phyloP scores from a whole-genome alignment of 257 asterid genomes.

The Pogostemon cablin region DNA sequence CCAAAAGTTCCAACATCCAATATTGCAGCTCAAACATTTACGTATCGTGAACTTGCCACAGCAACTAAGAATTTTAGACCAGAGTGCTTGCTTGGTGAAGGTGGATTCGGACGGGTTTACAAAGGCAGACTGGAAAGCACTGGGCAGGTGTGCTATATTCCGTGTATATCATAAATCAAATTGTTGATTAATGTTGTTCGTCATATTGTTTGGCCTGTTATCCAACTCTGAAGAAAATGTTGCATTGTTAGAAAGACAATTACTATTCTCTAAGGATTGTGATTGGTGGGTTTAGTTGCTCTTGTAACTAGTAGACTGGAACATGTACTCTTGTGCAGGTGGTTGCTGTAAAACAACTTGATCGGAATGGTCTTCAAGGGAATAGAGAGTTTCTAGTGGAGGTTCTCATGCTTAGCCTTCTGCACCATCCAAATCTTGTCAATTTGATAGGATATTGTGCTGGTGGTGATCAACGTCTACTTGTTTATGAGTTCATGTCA shows the following conservation, averaged over 20 bases:
- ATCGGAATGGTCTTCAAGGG: constrained; percentile 94
- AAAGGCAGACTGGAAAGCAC: constrained; percentile 84
- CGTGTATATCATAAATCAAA: constrained; percentile 7
- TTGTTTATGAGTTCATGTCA: constrained; percentile 93
- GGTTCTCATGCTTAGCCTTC: constrained; percentile 99
- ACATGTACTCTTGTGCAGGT: constrained; percentile 53
- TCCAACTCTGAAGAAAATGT: neutral
- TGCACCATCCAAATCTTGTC: constrained; percentile 90
- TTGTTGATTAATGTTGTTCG: neutral
- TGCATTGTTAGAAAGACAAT: neutral
- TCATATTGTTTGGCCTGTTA: neutral
- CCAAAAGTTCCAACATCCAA: constrained; percentile 74
- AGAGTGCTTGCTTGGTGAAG: constrained; percentile 91
- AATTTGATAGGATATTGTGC: constrained; percentile 99
- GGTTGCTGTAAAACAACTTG: constrained; percentile 96
- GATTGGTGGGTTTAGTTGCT: neutral
- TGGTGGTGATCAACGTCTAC: constrained; percentile 97
- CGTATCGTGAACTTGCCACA: constrained; percentile 96
- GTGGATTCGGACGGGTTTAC: constrained; percentile 96
- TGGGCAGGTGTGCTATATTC: constrained; percentile 64
- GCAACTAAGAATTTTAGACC: constrained; percentile 89
- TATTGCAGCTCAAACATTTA: constrained; percentile 95
- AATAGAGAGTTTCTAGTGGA: constrained; percentile 93
- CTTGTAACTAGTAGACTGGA: constrained; percentile 26
- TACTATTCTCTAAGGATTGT: constrained; percentile 6